These are phyloP conservation scores for Verticillium dahliae DNA, from an alignment of 2,329 filamentous ascomycete genomes.

Conservation along the genomic window DNA sequence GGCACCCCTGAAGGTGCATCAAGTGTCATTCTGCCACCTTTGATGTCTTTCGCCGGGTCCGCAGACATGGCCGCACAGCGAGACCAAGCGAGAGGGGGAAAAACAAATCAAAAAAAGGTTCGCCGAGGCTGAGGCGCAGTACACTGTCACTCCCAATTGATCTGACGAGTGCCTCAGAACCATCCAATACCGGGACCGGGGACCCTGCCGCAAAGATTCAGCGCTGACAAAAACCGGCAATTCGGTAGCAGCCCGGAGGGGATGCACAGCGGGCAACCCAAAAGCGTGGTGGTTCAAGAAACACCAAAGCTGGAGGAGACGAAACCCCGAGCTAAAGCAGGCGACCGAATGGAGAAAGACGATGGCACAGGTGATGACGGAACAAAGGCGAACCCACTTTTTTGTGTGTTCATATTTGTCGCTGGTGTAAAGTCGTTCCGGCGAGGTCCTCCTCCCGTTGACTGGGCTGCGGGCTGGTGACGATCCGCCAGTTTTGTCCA, in stretches of 20 bases:
- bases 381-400: neutral
- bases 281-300: neutral
- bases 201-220: no score
- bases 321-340: neutral
- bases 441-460: neutral
- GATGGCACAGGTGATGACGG: neutral
- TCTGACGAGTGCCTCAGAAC: no score
- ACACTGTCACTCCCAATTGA: no score
- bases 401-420: neutral
- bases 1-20: neutral
- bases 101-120: neutral
- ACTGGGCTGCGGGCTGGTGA: neutral
- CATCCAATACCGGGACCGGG: no score
- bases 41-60: no score
- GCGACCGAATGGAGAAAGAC: neutral
- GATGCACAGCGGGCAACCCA: neutral
- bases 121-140: neutral
- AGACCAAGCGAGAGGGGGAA: no score
- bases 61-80: neutral
- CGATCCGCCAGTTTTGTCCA: neutral
- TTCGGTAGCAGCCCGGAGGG: neutral
- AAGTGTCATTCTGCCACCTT: neutral
- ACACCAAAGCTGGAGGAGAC: neutral
- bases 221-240: neutral
- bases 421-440: neutral